Evolutionary conservation across 2,329 filamentous ascomycete genomes (phyloP), one percentile per base, ranked within the genome.

Genomic region (Fusarium concolor): DNA sequence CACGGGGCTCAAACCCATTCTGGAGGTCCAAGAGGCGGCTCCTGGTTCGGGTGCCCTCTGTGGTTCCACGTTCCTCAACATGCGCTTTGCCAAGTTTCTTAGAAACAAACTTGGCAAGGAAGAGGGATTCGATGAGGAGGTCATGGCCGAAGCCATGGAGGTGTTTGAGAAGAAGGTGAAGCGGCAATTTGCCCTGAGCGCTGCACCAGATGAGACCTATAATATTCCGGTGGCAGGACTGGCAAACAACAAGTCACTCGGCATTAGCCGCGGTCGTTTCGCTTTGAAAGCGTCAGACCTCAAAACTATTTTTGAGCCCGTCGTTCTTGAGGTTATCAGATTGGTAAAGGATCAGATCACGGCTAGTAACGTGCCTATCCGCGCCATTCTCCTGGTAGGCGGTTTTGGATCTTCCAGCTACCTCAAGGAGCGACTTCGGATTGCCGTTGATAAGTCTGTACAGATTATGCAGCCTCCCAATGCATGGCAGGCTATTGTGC

Each of bases 391-490:
- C 6, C 73, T 84, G 7, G 81, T 84, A 24, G 82, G 82, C 37
- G 82, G 82, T 2, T 84, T 84, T 47, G 81, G 82, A 14, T 75
- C 77, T n/a, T 82, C 79, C n/a, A 78, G 76, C 45, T 83, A 84
- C 63, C 76, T 84, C 29, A 80, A 80, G 62, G 75, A 81, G 62
- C 74, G 79, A 15, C 70, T 85, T 10, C 73, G 76, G 47, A 70
- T 75, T 51, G 67, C 77, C 0, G 71, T 83, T 18, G 74, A 75
- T 31, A 63, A 65, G 20, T 72, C 71, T 1, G 76, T 83, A 18
- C 74, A 79, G 55, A 78, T 86, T 49, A 71, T 85, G 63, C 82
- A 83, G 60, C 82, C 84, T 0, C 76, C 78, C 6, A 80, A 82
- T 50, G 79, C 82, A 17, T 85, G 83, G 83, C 77, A 80, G 14